These are phyloP conservation scores for Chrysoporthe puriensis DNA, from an alignment of 2,329 filamentous ascomycete species.

Conservation along the genomic window DNA sequence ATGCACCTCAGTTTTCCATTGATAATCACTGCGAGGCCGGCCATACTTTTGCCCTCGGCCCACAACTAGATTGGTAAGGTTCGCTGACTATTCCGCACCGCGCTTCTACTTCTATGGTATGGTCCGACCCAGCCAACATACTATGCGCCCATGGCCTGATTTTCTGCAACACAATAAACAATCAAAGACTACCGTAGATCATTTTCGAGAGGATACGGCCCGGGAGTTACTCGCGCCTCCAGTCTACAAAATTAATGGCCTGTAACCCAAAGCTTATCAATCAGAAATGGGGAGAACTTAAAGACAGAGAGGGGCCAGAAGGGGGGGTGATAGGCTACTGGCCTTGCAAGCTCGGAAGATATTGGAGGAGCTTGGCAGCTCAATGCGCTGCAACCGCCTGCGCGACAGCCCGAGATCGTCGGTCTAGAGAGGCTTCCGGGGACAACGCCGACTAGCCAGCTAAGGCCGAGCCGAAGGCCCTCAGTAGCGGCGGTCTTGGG, in stretches of 20 bases:
- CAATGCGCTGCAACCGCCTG: too few species aligned
- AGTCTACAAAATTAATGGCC: too few species aligned
- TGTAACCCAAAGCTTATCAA: background rate
- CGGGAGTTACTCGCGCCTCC: too few species aligned
- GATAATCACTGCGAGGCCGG: background rate
- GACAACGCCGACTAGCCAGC: background rate
- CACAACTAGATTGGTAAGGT: slow-evolving; percentile 1
- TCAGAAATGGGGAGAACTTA: background rate
- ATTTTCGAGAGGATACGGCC: too few species aligned
- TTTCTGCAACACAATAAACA: too few species aligned
- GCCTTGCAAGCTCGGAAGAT: background rate
- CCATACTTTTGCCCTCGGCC: background rate
- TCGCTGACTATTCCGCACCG: background rate
- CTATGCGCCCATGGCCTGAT: too few species aligned
- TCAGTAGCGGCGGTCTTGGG: background rate
- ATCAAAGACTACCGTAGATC: too few species aligned
- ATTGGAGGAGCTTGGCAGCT: too few species aligned
- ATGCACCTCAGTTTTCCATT: background rate
- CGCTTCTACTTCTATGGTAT: background rate
- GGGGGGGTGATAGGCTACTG: too few species aligned
- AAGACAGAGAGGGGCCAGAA: background rate
- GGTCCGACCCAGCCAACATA: too few species aligned
- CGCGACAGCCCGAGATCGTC: background rate
- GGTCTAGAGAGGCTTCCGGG: background rate
- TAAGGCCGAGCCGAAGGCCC: background rate